These are phyloP conservation scores for Phytophthora meadii DNA, from an alignment of 352 stramenopile species.

Conservation along the genomic window DNA sequence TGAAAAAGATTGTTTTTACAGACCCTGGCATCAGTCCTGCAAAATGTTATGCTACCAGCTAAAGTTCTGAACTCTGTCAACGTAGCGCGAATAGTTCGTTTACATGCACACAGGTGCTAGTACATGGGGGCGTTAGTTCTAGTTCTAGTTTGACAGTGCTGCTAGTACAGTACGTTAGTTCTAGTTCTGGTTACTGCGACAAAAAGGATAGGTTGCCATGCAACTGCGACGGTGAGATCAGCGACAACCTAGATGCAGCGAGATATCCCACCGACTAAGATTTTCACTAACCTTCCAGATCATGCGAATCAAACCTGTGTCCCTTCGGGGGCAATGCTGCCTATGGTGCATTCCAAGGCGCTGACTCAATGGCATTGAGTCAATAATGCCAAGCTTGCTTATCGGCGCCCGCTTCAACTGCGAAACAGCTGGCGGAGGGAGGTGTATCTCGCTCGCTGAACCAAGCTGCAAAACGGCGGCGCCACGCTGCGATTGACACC, in stretches of 20 bases:
- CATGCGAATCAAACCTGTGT: slow-evolving; percentile 4
- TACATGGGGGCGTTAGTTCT: no score
- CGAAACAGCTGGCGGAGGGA: slow-evolving; percentile 27
- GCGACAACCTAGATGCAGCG: not conserved
- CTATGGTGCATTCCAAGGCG: no score
- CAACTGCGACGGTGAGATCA: not conserved
- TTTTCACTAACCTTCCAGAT: slow-evolving; percentile 15
- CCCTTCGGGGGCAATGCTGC: slow-evolving; percentile 6
- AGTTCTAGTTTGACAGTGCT: not conserved
- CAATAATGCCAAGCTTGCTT: slow-evolving; percentile 5
- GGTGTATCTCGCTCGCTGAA: slow-evolving; percentile 18
- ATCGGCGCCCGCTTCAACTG: slow-evolving; percentile 22
- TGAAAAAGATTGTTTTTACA: no score
- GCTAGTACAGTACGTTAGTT: no score
- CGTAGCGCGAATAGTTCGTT: no score
- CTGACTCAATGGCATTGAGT: not conserved
- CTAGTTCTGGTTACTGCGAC: not conserved
- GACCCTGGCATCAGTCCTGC: no score
- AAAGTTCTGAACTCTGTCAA: no score
- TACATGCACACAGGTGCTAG: no score
- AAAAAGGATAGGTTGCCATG: not conserved
- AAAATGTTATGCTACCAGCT: no score
- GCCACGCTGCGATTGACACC: slow-evolving; percentile 5
- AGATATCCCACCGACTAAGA: slow-evolving; percentile 11
- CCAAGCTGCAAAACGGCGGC: slow-evolving; percentile 19